A percentile compares a stretch with the other conserved stretches of the same genome.
Evolutionary conservation across 106 monocot species (phyloP).

Genomic region (Allium cepa): DNA sequence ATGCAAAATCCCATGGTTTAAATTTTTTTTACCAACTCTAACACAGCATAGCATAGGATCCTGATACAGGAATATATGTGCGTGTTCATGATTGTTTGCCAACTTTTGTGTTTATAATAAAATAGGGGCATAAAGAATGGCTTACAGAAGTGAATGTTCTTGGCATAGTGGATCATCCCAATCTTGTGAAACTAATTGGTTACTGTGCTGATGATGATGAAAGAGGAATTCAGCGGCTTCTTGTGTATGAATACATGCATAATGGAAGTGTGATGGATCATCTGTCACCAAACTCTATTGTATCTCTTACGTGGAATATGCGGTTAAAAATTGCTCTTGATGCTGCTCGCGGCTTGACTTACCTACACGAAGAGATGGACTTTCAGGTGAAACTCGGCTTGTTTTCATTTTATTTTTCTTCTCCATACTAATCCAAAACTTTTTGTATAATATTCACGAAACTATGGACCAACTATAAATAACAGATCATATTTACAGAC

Average conservation of each 20-base stretch:
- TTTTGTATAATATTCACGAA: no score
- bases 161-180: slow-evolving; percentile 40
- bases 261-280: slow-evolving; percentile 41
- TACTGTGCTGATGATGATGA: slow-evolving; percentile 52
- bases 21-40: neutral
- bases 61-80: no score
- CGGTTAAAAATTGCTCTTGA: slow-evolving; percentile 37
- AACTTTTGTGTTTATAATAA: neutral
- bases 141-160: slow-evolving; percentile 49
- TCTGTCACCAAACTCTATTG: slow-evolving; percentile 14
- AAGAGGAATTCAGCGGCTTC: slow-evolving; percentile 40
- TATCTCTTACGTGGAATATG: slow-evolving; percentile 41
- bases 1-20: no score
- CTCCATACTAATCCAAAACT: neutral
- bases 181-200: slow-evolving; percentile 45
- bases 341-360: slow-evolving; percentile 36
- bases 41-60: no score
- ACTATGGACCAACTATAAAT: neutral
- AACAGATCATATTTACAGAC: slow-evolving; percentile 48
- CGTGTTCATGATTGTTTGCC: no score
- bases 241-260: slow-evolving; percentile 45
- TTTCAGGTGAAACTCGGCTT: slow-evolving; percentile 21
- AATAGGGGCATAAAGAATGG: slow-evolving; percentile 51
- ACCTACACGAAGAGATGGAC: slow-evolving; percentile 45
- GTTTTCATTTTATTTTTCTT: neutral